Percentiles rank a stretch among this genome's conserved stretches.
These are phyloP conservation scores for Caryopteris hybrid DNA, from an alignment of 305 asterid genomes.

Conservation along the genomic window DNA sequence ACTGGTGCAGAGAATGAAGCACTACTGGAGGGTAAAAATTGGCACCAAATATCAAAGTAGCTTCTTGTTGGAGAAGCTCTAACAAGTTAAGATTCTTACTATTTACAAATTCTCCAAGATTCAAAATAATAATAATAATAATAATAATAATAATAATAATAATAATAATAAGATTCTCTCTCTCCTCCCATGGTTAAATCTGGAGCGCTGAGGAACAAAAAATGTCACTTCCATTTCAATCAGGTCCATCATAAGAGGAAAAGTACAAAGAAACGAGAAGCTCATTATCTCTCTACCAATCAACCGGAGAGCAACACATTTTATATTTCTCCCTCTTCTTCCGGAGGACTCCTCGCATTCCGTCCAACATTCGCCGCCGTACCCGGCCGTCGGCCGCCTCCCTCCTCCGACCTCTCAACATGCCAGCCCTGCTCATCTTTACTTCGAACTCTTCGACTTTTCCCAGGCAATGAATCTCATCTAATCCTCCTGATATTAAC, in stretches of 20 bases:
- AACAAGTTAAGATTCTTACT: too few species aligned
- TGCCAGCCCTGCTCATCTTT: constrained; percentile 1
- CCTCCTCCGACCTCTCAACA: too few species aligned
- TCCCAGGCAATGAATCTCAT: constrained; percentile 12
- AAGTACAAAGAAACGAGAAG: neutral
- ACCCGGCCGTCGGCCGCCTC: constrained; percentile 1
- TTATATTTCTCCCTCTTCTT: neutral
- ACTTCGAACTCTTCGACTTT: neutral
- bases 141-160: too few species aligned
- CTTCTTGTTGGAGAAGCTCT: too few species aligned
- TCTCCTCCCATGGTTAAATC: neutral
- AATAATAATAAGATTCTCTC: neutral
- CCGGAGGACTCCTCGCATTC: constrained; percentile 6
- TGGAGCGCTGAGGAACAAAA: neutral
- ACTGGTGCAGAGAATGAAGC: too few species aligned
- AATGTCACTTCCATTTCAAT: neutral
- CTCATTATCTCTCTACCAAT: neutral
- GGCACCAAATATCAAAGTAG: too few species aligned
- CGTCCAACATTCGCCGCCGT: too few species aligned
- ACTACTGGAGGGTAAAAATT: too few species aligned
- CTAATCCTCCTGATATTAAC: too few species aligned
- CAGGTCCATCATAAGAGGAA: neutral
- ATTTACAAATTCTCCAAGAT: too few species aligned
- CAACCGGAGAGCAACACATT: constrained; percentile 7
- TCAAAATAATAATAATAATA: too few species aligned